Base-by-base conservation (phyloP, 2,329 filamentous ascomycete genomes). In the Cercospora sesami region DNA sequence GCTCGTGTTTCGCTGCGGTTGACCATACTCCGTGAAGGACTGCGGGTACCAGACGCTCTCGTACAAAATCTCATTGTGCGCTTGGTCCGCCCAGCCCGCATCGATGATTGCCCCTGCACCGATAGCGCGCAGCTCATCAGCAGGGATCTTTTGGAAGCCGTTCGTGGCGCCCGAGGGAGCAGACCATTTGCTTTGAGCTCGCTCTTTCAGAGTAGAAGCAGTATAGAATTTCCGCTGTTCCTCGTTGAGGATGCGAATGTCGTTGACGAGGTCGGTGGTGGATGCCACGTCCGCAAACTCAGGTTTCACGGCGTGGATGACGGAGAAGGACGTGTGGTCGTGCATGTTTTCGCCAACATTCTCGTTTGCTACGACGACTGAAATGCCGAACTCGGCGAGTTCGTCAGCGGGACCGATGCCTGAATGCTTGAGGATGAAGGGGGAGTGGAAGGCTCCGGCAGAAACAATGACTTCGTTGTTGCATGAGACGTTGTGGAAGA, bases 331-430 rank as follows among this genome's bases (percentile, higher is more conserved):
- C 42, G 72, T 79, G 57, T 89, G 87, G 73, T 91, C 88, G 67
- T 87, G 81, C 4, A 91, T 81, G 78, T 90, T 88, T 68, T 85
- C 84, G 6, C 89, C 89, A 2, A 91, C 88, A 53, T 89, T 86
- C 1, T 85, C 84, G 0, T 87, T 85, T 67, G 89, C 82, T 9
- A 84, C 81, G n/a, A 89, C 71, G 0, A 86, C 78, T 1, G 81
- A 74, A 69, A 90, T 90, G 23, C 80, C 78, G 73, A 86, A 83
- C 65, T 81, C 79, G n/a, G 81, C 68, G 3, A 91, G 82, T 71
- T 88, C 83, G 0, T 79, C 75, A 8, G 78, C 73, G 0, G 87
- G 86, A 0, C 89, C 88, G 42, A 91, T 83, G 18, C 89, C 89
- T 53, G 83, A 86, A 3, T 90, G 83, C 79, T 89, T 87, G 16